Evolutionary conservation across 805 yeast genomes (phyloP), one percentile per base, ranked within the genome.

Genomic region (Nakazawaea holstii): DNA sequence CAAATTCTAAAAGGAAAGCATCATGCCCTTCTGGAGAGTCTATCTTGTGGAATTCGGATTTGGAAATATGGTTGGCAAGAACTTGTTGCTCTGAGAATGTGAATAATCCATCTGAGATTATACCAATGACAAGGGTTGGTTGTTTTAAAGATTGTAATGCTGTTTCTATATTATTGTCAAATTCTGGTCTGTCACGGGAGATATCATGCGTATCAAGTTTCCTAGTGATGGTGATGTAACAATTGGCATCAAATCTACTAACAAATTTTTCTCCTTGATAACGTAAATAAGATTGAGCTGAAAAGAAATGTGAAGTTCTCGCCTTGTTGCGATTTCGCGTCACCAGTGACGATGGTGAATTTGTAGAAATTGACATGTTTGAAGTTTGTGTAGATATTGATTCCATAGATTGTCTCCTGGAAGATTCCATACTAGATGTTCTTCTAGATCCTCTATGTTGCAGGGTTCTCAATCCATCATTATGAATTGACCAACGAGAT

Each of bases 1-100:
- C 84, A 64, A 94, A 94, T 64, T 94, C 99, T 41, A 94, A 72
- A 51, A 94, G 68, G 60, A 94, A 94, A 2, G 98, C 99, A 69
- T 94, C 99, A 60, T 94, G 99, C 14, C 99, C 99, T 57, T 94
- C 99, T 10, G 92, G 94, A 1, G 97, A 90, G 52, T 86, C 79
- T 38, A 94, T 82, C 57, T 81, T 80, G 54, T 82, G 80, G 53
- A 94, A 69, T 6, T 56, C 62, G 1, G 95, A 74, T 55, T 85
- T 74, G 7, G 90, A 91, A 50, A 94, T 77, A 58, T 80, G 69
- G 36, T 79, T 76, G 1, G 95, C 95, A 41, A 94, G 73, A 44
- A 82, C 78, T 58, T 87, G 87, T 66, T 94, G 99, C 66, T 94
- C 99, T 17, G 91, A 78, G 56, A 85, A 80, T 0, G 98, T 92